phyloP scores from a whole-genome alignment of 768 basidiomycete species.

The Collybiopsis luxurians region DNA sequence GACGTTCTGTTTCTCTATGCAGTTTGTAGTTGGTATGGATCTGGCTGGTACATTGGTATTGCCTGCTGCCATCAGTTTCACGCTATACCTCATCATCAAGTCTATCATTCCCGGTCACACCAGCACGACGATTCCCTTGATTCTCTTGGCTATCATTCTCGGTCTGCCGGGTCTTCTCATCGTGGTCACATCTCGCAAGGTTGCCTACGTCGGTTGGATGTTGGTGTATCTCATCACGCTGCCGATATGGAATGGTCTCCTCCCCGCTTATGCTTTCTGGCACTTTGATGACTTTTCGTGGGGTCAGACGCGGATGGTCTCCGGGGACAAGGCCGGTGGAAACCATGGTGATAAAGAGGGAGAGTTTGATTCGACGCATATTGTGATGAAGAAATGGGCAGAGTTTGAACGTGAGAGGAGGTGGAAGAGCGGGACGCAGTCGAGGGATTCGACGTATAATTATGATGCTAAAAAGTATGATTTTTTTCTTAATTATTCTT shows the following conservation, averaged over 20 bases:
- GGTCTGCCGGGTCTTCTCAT: slow-evolving; percentile 96
- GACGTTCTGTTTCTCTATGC: slow-evolving; percentile 99
- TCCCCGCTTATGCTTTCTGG: slow-evolving; percentile 97
- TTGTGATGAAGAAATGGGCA: slow-evolving; percentile 99
- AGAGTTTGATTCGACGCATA: slow-evolving; percentile 93
- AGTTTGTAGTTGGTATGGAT: slow-evolving; percentile 99
- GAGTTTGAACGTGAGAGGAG: slow-evolving; percentile 96
- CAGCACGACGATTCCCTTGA: slow-evolving; percentile 84
- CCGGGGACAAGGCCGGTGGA: slow-evolving; percentile 64
- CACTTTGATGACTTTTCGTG: slow-evolving; percentile 99
- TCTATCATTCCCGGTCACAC: slow-evolving; percentile 81
- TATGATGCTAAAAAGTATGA: slow-evolving; percentile 62
- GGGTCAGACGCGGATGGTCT: slow-evolving; percentile 89
- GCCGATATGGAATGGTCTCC: slow-evolving; percentile 95
- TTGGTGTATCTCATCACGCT: slow-evolving; percentile 87
- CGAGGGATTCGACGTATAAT: slow-evolving; percentile 74
- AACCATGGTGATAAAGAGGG: slow-evolving; percentile 94
- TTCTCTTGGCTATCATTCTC: slow-evolving; percentile 90
- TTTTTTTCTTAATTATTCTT: neutral
- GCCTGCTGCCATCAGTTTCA: slow-evolving; percentile 97
- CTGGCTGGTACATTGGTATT: slow-evolving; percentile 93
- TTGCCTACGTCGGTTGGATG: slow-evolving; percentile 98
- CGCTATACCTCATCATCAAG: slow-evolving; percentile 86
- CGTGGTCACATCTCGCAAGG: slow-evolving; percentile 91
- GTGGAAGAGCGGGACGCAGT: slow-evolving; percentile 86